Evolutionary conservation across 805 yeast genomes (phyloP).

Genomic region (Candida suzukii): DNA sequence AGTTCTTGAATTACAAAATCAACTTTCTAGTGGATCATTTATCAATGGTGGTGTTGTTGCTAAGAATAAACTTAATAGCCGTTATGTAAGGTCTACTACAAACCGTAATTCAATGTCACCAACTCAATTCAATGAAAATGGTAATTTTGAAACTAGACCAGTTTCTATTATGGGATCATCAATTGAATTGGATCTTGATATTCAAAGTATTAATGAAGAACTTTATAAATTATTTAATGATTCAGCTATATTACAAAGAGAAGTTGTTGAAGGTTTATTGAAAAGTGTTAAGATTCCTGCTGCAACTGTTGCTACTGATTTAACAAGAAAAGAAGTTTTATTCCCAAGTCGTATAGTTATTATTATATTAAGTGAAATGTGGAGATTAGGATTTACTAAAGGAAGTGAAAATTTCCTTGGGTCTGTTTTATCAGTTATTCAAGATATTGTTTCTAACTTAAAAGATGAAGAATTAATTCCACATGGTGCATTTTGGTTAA

Average conservation of each 20-base stretch:
- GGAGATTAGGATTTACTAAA: slow-evolving; percentile 91
- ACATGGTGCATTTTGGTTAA: slow-evolving; percentile 95
- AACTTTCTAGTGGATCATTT: slow-evolving; percentile 14
- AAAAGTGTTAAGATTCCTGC: slow-evolving; percentile 82
- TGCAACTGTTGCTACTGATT: slow-evolving; percentile 75
- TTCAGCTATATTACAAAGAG: slow-evolving; percentile 66
- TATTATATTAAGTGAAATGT: slow-evolving; percentile 90
- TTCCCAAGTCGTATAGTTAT: slow-evolving; percentile 96
- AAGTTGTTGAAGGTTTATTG: slow-evolving; percentile 79
- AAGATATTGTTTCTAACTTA: slow-evolving; percentile 68
- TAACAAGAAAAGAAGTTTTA: slow-evolving; percentile 82
- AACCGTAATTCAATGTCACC: slow-evolving; percentile 11
- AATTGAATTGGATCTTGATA: slow-evolving; percentile 35
- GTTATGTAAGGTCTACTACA: slow-evolving; percentile 7
- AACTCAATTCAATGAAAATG: slow-evolving; percentile 12
- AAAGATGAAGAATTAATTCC: slow-evolving; percentile 83
- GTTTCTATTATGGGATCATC: slow-evolving; percentile 55
- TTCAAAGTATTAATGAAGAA: slow-evolving; percentile 71
- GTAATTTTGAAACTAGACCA: slow-evolving; percentile 40
- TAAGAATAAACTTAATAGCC: not conserved
- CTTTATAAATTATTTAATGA: slow-evolving; percentile 64
- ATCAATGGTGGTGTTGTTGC: slow-evolving; percentile 6
- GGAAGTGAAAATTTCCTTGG: slow-evolving; percentile 90
- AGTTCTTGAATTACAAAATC: slow-evolving; percentile 25
- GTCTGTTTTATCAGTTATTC: slow-evolving; percentile 80